phyloP scores from a whole-genome alignment of 768 basidiomycete genomes.

The Cytidiella melzeri region DNA sequence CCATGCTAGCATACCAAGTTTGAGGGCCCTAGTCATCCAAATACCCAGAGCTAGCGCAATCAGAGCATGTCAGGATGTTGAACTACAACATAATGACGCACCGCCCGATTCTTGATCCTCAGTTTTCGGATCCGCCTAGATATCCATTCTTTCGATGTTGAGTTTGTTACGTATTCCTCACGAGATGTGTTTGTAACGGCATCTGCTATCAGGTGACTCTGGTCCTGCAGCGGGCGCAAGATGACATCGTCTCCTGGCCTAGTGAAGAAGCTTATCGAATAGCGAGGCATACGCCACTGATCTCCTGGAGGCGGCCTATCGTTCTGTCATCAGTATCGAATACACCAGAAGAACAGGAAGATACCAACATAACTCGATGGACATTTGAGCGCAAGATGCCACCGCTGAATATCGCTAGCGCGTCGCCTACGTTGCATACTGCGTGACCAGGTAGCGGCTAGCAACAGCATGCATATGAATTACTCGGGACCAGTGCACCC shows the following conservation, averaged over 20 bases:
- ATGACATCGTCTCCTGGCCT: conserved; percentile 26
- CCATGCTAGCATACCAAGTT: conserved; percentile 22
- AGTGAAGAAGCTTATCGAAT: conserved; percentile 32
- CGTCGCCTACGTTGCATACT: conserved; percentile 42
- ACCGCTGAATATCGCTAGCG: conserved; percentile 38
- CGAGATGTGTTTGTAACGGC: conserved; percentile 14
- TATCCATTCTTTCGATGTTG: conserved; percentile 22
- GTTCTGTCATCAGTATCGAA: neutral
- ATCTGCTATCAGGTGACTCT: conserved; percentile 20
- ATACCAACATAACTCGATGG: conserved; percentile 35
- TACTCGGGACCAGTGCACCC: neutral
- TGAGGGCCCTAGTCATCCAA: conserved; percentile 23
- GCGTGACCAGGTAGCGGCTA: conserved; percentile 39
- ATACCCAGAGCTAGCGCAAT: neutral
- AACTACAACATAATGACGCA: conserved; percentile 10
- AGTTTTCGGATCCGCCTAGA: conserved; percentile 20
- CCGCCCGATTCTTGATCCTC: conserved; percentile 21
- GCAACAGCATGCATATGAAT: neutral
- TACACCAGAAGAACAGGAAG: conserved; percentile 5
- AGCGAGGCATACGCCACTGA: conserved; percentile 27
- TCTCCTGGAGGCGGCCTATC: conserved; percentile 33
- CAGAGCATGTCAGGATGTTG: neutral
- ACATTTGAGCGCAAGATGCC: conserved; percentile 39
- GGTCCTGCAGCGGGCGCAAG: conserved; percentile 23
- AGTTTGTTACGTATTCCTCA: conserved; percentile 18